Evolutionary conservation across 768 basidiomycete species (phyloP).

Genomic region (Boletellus sp.): DNA sequence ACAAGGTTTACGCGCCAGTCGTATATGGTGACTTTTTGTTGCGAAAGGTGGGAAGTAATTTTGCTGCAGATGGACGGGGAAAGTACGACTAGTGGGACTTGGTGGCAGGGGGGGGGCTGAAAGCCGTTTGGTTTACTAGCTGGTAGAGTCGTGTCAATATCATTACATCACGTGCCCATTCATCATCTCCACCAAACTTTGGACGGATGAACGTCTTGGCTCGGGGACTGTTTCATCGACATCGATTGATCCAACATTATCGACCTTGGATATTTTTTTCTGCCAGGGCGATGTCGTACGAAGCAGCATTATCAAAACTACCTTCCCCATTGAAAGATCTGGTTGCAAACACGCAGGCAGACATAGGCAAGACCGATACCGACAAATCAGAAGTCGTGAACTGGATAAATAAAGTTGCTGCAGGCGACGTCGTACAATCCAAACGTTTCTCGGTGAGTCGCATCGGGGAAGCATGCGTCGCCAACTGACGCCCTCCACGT

Average conservation of each 20-base stretch:
- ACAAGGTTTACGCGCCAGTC: slow-evolving; percentile 43
- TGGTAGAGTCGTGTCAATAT: neutral
- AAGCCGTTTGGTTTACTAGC: too few species aligned
- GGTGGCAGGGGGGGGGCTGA: neutral
- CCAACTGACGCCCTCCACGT: slow-evolving; percentile 1
- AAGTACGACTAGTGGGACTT: slow-evolving; percentile 26
- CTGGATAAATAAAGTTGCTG: slow-evolving; percentile 68
- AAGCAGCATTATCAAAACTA: slow-evolving; percentile 46
- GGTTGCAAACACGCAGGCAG: slow-evolving; percentile 37
- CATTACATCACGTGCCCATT: slow-evolving; percentile 28
- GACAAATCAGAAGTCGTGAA: slow-evolving; percentile 60
- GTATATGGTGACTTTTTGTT: slow-evolving; percentile 79
- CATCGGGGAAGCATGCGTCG: neutral
- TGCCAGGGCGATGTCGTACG: slow-evolving; percentile 49
- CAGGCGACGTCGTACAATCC: slow-evolving; percentile 45
- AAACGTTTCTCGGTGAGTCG: slow-evolving; percentile 49
- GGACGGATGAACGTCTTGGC: slow-evolving; percentile 17
- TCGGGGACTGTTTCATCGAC: slow-evolving; percentile 21
- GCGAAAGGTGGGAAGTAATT: slow-evolving; percentile 72
- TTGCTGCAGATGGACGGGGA: slow-evolving; percentile 42
- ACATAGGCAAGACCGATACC: slow-evolving; percentile 53
- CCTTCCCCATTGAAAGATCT: slow-evolving; percentile 51
- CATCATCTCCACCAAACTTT: neutral
- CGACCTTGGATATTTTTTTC: slow-evolving; percentile 11
- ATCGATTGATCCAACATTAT: slow-evolving; percentile 17